A percentile compares a stretch with the other conserved stretches of the same genome.
These are phyloP conservation scores for Candida labiduridarum DNA, from an alignment of 1,139 yeast genomes.

Conservation along the genomic window DNA sequence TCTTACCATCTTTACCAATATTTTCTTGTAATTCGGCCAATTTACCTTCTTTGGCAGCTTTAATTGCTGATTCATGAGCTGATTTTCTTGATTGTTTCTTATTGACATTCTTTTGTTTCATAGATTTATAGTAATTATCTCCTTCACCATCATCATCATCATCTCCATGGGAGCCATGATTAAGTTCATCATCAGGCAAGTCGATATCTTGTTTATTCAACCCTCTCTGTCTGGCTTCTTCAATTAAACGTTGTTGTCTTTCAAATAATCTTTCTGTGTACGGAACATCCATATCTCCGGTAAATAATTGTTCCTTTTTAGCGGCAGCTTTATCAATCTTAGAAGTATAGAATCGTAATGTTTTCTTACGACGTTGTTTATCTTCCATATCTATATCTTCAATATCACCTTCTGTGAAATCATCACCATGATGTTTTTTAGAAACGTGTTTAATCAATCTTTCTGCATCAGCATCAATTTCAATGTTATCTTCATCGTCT, in stretches of 20 bases:
- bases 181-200: conserved; percentile 54
- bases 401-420: conserved; percentile 67
- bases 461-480: conserved; percentile 52
- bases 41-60: conserved; percentile 86
- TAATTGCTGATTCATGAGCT: conserved; percentile 72
- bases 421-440: conserved; percentile 33
- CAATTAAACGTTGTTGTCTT: conserved; percentile 81
- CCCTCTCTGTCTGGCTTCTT: conserved; percentile 89
- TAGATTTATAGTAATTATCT: conserved; percentile 51
- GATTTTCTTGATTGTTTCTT: conserved; percentile 57
- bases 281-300: conserved; percentile 93
- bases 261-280: conserved; percentile 87
- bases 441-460: conserved; percentile 44
- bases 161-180: conserved; percentile 26
- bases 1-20: conserved; percentile 79
- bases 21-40: conserved; percentile 69
- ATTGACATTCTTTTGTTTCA: conserved; percentile 50
- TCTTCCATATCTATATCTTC: conserved; percentile 83
- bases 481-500: conserved; percentile 15
- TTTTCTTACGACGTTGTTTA: conserved; percentile 76
- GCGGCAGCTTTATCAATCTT: conserved; percentile 85
- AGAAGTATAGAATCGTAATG: conserved; percentile 93
- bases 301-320: conserved; percentile 53
- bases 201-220: conserved; percentile 46
- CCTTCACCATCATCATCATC: conserved; percentile 54